Conservation (phyloP, 441 rosid genomes). For the Euphorbia neoarborescens region DNA sequence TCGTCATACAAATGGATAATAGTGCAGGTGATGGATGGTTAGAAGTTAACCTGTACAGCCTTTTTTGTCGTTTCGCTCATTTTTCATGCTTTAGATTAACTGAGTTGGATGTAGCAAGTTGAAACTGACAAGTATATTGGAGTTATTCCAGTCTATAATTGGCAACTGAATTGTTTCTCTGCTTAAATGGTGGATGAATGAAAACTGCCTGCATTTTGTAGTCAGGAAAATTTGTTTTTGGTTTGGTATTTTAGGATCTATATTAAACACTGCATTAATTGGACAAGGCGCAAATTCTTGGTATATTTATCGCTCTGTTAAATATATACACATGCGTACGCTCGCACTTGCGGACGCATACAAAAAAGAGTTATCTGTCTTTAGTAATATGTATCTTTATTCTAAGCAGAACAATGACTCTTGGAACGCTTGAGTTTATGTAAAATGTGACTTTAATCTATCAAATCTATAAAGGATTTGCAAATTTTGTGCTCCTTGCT, state of each 20-base stretch:
- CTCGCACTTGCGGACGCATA: too few species aligned
- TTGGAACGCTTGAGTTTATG: background rate
- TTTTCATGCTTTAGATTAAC: background rate
- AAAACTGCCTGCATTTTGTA: background rate
- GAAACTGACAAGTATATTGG: background rate
- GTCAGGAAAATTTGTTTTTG: background rate
- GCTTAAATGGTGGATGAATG: background rate
- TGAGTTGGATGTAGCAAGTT: constrained; percentile 1
- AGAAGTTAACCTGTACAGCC: constrained; percentile 11
- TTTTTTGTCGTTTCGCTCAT: background rate
- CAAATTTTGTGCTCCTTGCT: background rate
- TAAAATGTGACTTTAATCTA: background rate
- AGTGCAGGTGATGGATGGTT: constrained; percentile 11
- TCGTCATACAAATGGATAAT: constrained; percentile 24
- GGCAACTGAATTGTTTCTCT: constrained; percentile 5
- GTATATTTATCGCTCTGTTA: background rate
- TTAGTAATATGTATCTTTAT: background rate
- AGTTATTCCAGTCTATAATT: constrained; percentile 7
- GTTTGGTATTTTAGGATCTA: background rate
- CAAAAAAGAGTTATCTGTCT: background rate
- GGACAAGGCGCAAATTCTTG: background rate
- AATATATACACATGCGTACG: background rate
- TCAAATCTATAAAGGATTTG: background rate
- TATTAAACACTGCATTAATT: background rate
- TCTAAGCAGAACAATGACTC: background rate